Evolutionary conservation across 2,329 filamentous ascomycete genomes (phyloP).

Genomic region (Fusarium sp.): DNA sequence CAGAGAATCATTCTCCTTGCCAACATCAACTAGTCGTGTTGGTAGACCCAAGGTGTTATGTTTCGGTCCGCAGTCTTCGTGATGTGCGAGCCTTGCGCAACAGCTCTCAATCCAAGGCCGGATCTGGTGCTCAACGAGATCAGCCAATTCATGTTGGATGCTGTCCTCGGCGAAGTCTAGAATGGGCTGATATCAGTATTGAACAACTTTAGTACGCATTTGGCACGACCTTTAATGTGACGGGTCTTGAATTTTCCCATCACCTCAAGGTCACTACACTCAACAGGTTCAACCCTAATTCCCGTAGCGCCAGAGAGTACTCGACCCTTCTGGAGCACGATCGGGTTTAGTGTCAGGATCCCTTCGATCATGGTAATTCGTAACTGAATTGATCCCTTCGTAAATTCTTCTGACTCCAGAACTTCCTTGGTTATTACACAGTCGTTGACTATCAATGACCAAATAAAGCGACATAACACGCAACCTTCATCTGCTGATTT

Average conservation of each 20-base stretch:
- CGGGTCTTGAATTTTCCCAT: neutral
- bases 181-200: neutral
- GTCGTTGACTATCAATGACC: neutral
- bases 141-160: rapidly evolving
- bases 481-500: neutral
- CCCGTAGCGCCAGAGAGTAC: rapidly evolving
- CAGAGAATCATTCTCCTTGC: rapidly evolving
- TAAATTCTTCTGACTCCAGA: neutral
- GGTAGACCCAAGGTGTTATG: neutral
- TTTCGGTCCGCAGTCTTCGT: too few species aligned
- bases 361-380: too few species aligned
- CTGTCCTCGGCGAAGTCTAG: neutral
- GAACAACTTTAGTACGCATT: neutral
- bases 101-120: neutral
- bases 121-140: neutral
- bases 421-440: neutral
- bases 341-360: too few species aligned
- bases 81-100: too few species aligned
- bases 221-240: neutral
- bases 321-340: rapidly evolving
- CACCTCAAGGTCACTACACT: neutral
- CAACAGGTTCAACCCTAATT: rapidly evolving
- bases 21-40: neutral
- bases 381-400: too few species aligned
- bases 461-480: neutral